These are phyloP conservation scores for Nitzschia sp. DNA, from an alignment of 108 stramenopile species.

Conservation along the genomic window DNA sequence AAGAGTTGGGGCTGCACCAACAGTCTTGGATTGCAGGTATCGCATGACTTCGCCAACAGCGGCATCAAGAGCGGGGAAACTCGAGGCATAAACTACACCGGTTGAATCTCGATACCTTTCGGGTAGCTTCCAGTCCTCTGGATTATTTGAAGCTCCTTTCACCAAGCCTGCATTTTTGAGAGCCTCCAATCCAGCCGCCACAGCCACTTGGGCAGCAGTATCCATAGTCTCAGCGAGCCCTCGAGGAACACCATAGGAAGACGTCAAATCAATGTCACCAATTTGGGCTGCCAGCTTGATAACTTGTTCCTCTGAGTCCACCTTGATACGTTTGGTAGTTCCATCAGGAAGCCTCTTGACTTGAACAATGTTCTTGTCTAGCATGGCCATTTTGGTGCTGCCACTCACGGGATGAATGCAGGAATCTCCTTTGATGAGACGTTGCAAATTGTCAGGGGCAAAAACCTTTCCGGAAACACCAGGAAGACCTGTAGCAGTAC, in stretches of 20 bases:
- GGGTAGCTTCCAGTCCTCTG: constrained; percentile 85
- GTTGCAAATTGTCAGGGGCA: constrained; percentile 65
- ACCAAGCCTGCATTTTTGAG: constrained; percentile 92
- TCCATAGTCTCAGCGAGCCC: constrained; percentile 95
- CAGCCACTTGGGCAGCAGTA: constrained; percentile 91
- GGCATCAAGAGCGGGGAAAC: constrained; percentile 96
- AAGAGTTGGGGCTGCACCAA: constrained; percentile 72
- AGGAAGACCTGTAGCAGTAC: constrained; percentile 91
- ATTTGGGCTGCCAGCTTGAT: constrained; percentile 90
- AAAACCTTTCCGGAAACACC: constrained; percentile 69
- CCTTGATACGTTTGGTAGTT: constrained; percentile 49
- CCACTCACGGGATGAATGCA: constrained; percentile 78
- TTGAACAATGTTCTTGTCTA: constrained; percentile 94
- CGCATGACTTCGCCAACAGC: constrained; percentile 95
- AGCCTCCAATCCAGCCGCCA: constrained; percentile 94
- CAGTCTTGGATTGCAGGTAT: constrained; percentile 86
- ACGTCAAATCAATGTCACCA: constrained; percentile 73
- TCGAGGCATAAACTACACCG: constrained; percentile 93
- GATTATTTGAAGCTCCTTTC: constrained; percentile 68
- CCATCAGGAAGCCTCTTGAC: constrained; percentile 71
- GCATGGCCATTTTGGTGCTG: constrained; percentile 62
- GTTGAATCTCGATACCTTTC: constrained; percentile 90
- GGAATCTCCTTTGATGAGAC: constrained; percentile 74
- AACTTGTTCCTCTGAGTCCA: constrained; percentile 56
- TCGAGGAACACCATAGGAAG: constrained; percentile 81